Conservation (phyloP, 2,329 filamentous ascomycete species). For the Penicillium sp. region DNA sequence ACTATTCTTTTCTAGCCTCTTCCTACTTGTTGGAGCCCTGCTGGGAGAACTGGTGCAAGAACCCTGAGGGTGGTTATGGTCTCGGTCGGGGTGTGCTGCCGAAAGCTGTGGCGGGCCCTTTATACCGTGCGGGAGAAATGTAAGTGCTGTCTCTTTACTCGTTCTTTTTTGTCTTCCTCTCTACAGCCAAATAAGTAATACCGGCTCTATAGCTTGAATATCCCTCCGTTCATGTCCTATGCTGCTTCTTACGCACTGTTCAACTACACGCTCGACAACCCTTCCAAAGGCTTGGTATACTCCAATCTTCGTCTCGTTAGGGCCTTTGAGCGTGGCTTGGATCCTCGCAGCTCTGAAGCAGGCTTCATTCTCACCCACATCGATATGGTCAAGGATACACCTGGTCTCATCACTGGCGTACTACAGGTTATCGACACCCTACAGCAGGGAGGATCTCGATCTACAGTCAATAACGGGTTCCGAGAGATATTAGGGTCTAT, state of each 20-base stretch:
- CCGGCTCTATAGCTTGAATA: conserved; percentile 59
- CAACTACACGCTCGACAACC: conserved; percentile 66
- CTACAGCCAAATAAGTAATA: neutral
- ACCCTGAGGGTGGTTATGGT: conserved; percentile 72
- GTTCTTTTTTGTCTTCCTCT: neutral
- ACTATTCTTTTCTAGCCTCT: conserved; percentile 89
- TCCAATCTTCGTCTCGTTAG: conserved; percentile 79
- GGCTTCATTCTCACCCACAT: conserved; percentile 96
- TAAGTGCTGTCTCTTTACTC: conserved; percentile 57
- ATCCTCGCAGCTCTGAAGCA: conserved; percentile 85
- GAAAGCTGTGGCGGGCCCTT: conserved; percentile 74
- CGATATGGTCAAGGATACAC: conserved; percentile 90
- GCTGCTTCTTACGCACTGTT: conserved; percentile 67
- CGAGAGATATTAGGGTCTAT: conserved; percentile 66
- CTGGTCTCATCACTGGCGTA: conserved; percentile 74
- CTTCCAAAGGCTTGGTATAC: conserved; percentile 59
- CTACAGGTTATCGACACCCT: conserved; percentile 68
- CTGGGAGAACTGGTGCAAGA: conserved; percentile 69
- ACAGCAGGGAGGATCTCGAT: conserved; percentile 55
- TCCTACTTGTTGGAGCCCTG: conserved; percentile 92
- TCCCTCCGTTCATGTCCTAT: conserved; percentile 93
- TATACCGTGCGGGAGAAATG: conserved; percentile 83
- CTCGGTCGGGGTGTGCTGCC: conserved; percentile 76
- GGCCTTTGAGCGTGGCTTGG: conserved; percentile 87
- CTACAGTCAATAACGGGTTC: conserved; percentile 68